Evolutionary conservation across 2,329 filamentous ascomycete genomes (phyloP).

Genomic region (Penicillium nordicum): DNA sequence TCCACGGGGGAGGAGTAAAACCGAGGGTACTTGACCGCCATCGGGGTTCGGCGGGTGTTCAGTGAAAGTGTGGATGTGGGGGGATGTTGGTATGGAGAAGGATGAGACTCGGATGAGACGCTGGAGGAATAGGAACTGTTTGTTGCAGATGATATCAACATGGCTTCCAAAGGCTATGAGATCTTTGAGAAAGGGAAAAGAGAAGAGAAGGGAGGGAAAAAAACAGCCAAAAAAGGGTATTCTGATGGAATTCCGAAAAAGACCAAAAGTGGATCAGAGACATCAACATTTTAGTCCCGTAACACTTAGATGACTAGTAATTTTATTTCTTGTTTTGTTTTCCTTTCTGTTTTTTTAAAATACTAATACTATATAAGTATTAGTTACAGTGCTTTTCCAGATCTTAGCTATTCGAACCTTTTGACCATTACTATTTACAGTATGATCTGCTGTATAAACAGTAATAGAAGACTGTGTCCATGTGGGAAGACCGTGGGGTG

Average conservation of each 20-base stretch:
- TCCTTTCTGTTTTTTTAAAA: too few relatives aligned
- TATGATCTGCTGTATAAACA: neutral
- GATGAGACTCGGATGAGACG: conserved; percentile 26
- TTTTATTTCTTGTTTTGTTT: conserved; percentile 3
- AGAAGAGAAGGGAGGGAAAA: neutral
- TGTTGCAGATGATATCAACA: conserved; percentile 27
- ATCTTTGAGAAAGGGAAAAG: neutral
- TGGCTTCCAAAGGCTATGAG: conserved; percentile 5
- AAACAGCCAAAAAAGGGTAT: neutral
- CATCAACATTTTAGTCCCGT: conserved; percentile 22
- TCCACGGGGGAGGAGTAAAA: conserved; percentile 36
- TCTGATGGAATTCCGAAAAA: conserved; percentile 20
- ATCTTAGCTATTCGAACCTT: neutral
- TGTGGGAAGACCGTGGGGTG: neutral
- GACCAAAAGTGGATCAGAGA: conserved; percentile 27
- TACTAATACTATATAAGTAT: too few relatives aligned
- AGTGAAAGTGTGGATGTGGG: conserved; percentile 23
- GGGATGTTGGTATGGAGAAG: conserved; percentile 26
- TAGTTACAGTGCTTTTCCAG: too few relatives aligned
- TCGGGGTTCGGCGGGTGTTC: conserved; percentile 17
- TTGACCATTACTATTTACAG: neutral
- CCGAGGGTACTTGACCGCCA: conserved; percentile 27
- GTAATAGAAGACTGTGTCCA: neutral
- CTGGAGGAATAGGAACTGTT: conserved; percentile 30
- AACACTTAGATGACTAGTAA: conserved; percentile 27